Percentiles rank a stretch among this genome's conserved stretches.
These are phyloP conservation scores for Teratosphaeria pseudoeucalypti DNA, from an alignment of 2,329 filamentous ascomycete genomes.

Conservation along the genomic window DNA sequence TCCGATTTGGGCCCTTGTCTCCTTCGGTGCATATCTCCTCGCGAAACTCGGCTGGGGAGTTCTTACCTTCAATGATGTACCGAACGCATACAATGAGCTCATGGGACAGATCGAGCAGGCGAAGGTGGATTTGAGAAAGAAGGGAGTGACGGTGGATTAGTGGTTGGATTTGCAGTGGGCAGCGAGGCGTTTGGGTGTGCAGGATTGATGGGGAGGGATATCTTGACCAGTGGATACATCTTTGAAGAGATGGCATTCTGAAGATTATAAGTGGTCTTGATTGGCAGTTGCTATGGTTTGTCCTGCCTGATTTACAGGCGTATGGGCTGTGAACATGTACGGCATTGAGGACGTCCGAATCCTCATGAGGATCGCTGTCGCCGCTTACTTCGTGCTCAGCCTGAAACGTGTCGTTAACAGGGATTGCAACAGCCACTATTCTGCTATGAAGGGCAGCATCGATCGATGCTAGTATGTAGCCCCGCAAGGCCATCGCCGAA, in stretches of 20 bases:
- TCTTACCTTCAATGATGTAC: conserved; percentile 92
- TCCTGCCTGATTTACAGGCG: neutral
- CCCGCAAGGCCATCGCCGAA: neutral
- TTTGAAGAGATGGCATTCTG: neutral
- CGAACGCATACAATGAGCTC: conserved; percentile 78
- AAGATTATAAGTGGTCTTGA: neutral
- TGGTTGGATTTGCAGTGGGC: neutral
- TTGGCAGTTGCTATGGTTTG: neutral
- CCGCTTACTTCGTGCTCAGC: too few relatives aligned
- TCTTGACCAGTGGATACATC: neutral
- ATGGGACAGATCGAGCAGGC: conserved; percentile 74
- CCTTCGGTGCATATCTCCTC: conserved; percentile 84
- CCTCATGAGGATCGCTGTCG: neutral
- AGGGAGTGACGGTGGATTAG: conserved; percentile 70
- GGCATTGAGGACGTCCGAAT: neutral
- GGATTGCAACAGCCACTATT: too few relatives aligned
- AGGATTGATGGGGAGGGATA: neutral
- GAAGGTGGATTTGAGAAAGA: conserved; percentile 59
- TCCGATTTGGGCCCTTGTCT: conserved; percentile 84
- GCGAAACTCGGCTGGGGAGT: conserved; percentile 87
- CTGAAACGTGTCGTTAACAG: too few relatives aligned
- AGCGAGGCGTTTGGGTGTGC: neutral
- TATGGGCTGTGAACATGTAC: too few relatives aligned
- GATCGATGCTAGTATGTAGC: too few relatives aligned
- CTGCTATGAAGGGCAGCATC: too few relatives aligned